phyloP scores from a whole-genome alignment of 2,329 filamentous ascomycete genomes.

The Stenocarpella maydis region DNA sequence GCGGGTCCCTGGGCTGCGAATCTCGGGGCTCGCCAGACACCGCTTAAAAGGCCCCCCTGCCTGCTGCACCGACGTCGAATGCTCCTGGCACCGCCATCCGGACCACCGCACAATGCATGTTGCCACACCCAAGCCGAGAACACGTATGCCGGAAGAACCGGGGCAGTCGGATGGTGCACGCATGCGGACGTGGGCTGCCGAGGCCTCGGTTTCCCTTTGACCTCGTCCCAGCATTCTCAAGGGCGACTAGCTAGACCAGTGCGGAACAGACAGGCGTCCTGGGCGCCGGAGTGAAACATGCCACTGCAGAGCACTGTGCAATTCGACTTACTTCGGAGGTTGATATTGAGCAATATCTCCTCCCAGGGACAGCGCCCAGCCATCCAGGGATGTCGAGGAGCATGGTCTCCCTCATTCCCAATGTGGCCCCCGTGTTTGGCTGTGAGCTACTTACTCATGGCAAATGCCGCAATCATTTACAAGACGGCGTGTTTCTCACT shows the following conservation, averaged over 20 bases:
- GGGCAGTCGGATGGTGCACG: neutral
- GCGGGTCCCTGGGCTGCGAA: slow-evolving; percentile 14
- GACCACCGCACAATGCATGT: neutral
- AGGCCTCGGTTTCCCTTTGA: slow-evolving; percentile 1
- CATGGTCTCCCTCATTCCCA: neutral
- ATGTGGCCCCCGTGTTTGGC: neutral
- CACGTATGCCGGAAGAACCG: neutral
- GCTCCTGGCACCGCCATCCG: neutral
- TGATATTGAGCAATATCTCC: neutral
- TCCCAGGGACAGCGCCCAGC: too few species aligned
- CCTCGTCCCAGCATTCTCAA: neutral
- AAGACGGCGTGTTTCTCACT: too few species aligned
- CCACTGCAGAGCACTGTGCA: neutral
- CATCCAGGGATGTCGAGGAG: neutral
- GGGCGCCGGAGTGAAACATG: neutral
- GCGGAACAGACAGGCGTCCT: neutral
- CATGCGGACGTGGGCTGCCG: neutral
- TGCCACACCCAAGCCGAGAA: neutral
- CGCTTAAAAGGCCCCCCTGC: slow-evolving; percentile 21
- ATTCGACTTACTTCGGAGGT: neutral
- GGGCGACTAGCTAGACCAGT: neutral
- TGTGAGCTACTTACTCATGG: neutral
- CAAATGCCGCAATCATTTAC: too few species aligned
- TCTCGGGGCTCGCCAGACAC: slow-evolving; percentile 27
- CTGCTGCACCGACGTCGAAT: neutral